Base-by-base conservation (phyloP, 2,329 filamentous ascomycete genomes). In the Pochonia chlamydosporia region DNA sequence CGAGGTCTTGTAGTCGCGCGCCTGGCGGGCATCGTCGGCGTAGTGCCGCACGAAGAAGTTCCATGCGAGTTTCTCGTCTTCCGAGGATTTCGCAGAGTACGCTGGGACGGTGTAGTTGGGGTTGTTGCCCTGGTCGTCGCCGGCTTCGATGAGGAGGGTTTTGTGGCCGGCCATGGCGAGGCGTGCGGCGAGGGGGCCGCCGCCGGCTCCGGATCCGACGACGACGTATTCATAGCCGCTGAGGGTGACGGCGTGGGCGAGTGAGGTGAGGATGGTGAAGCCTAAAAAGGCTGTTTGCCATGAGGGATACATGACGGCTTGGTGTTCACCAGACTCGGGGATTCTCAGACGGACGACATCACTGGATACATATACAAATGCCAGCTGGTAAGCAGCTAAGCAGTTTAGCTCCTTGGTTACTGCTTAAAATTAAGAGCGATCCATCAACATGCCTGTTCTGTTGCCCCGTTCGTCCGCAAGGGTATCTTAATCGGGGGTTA, bases 11-110 rank as follows among this genome's bases (percentile, higher is more conserved):
- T 66, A 75, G 58, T 85, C 79, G 44, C 69, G 67, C 20, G 72
- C 68, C 52, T 81, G 75, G 31, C 74, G 69, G 20, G 63, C 60
- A 39, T 77, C 64, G 50, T 83, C 72, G 8, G 70, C 66, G 56
- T 82, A 84, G 60, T 84, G 81, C 40, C 72, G 72, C n/a, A 82
- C 77, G 52, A 76, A 85, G 63, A 78, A 84, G 60, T 82, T 76
- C 81, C 81, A 85, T 40, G 71, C 65, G 54, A 81, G 70, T 16
- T 71, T 69, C 21, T 69, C 68, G 50, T 82, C 75, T 55, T 83
- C 76, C 10, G 76, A 79, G 2, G 75, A 71, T 14, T 31, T 31
- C 6, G 45, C 40, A 20, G 49, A 50, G 43, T 40, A 72, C 2
- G 76, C 72, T 6, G 81, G 79, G 5, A 81, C 71, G 9, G 74